A percentile compares a stretch with the other conserved stretches of the same genome.
Evolutionary conservation across 2,329 filamentous ascomycete genomes (phyloP).

Genomic region (Lecanosticta acicola): DNA sequence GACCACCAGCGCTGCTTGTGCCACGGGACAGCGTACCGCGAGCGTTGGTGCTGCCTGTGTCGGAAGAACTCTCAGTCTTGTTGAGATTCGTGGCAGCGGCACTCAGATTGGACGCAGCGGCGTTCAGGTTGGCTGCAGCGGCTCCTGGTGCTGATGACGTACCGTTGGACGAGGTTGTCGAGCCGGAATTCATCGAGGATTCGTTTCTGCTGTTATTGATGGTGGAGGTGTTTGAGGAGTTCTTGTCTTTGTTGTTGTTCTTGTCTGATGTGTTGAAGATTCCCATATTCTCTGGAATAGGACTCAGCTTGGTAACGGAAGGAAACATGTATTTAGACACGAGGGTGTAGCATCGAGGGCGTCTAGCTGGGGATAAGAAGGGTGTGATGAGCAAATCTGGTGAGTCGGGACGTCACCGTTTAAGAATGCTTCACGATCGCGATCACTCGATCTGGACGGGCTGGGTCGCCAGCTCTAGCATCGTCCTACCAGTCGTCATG

Average conservation of each 20-base stretch:
- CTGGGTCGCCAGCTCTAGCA: not conserved
- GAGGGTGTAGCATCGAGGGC: not conserved
- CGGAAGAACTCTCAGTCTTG: constrained; percentile 2
- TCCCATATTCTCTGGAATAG: constrained; percentile 8
- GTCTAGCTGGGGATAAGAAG: not conserved
- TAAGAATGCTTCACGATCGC: not conserved
- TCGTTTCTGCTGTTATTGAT: not conserved
- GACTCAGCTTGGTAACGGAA: constrained; percentile 5
- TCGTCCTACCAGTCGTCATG: constrained; percentile 7
- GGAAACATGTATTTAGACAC: constrained; percentile 7
- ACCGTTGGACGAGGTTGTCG: not conserved
- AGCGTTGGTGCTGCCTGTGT: not conserved
- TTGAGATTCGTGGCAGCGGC: constrained; percentile 8
- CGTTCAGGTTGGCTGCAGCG: constrained; percentile 5
- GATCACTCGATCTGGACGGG: constrained; percentile 4
- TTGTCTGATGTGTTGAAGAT: constrained; percentile 9
- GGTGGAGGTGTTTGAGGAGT: not conserved
- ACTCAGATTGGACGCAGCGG: constrained; percentile 6
- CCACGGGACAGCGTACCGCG: constrained; percentile 3
- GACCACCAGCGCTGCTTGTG: constrained; percentile 2
- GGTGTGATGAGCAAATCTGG: not conserved
- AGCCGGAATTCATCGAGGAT: not conserved
- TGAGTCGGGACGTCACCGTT: constrained; percentile 1
- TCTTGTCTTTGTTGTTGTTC: not conserved
- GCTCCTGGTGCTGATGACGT: not conserved